Conservation (phyloP, 306 rosid species). For the Lathyrus aphaca region DNA sequence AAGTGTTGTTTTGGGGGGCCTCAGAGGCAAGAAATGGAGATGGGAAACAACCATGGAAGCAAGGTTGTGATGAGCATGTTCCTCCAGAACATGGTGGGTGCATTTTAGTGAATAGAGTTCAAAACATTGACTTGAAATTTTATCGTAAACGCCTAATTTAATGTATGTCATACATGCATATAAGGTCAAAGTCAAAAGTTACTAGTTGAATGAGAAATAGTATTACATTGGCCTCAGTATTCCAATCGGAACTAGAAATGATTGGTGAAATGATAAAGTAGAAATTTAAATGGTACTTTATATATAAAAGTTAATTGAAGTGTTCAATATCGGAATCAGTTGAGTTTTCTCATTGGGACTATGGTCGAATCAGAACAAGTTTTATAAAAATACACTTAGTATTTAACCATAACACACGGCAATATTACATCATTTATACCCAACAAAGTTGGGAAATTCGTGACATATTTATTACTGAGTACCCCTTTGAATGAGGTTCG, state of each 20-base stretch:
- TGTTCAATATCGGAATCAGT: too few relatives aligned
- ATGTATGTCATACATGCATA: not conserved
- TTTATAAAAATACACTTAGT: not conserved
- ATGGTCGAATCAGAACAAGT: too few relatives aligned
- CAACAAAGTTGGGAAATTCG: slow-evolving; percentile 31
- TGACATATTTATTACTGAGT: slow-evolving; percentile 32
- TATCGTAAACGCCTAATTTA: not conserved
- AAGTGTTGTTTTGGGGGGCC: slow-evolving; percentile 22
- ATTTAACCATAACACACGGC: not conserved
- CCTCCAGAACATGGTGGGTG: slow-evolving; percentile 49
- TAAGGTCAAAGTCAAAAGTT: not conserved
- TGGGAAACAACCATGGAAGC: slow-evolving; percentile 66
- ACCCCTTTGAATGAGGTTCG: not conserved
- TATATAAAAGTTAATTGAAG: too few relatives aligned
- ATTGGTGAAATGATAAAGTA: too few relatives aligned
- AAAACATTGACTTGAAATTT: slow-evolving; percentile 32
- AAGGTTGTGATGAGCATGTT: slow-evolving; percentile 51
- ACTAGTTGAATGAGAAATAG: not conserved
- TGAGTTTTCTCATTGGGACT: too few relatives aligned
- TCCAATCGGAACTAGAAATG: too few relatives aligned
- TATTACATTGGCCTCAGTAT: too few relatives aligned
- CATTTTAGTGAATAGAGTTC: slow-evolving; percentile 41
- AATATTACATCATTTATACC: not conserved
- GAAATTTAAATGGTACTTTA: too few relatives aligned
- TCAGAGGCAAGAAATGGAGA: slow-evolving; percentile 49